These are phyloP conservation scores for Cercospora zeina DNA, from an alignment of 2,329 filamentous ascomycete genomes.

Conservation along the genomic window DNA sequence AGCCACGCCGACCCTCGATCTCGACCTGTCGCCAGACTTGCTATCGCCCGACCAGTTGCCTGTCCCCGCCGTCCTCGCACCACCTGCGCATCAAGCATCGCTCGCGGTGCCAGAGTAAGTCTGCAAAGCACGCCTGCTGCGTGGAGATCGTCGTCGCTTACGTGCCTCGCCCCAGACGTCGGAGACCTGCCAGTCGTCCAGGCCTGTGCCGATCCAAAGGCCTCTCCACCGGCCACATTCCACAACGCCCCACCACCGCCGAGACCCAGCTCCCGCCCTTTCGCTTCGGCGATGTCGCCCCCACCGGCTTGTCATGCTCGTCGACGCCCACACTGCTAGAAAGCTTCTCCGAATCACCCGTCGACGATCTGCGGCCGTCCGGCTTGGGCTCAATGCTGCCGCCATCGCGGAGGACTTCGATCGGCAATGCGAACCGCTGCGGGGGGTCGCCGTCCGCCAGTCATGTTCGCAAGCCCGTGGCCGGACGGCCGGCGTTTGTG, in stretches of 20 bases:
- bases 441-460: slow-evolving; percentile 73
- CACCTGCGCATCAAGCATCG: slow-evolving; percentile 28
- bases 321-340: slow-evolving; percentile 71
- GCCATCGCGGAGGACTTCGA: slow-evolving; percentile 66
- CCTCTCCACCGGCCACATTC: slow-evolving; percentile 66
- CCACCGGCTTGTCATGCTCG: slow-evolving; percentile 43
- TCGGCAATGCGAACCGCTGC: slow-evolving; percentile 59
- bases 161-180: slow-evolving; percentile 34
- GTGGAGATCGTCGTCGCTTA: slow-evolving; percentile 24
- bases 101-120: slow-evolving; percentile 39
- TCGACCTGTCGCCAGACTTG: slow-evolving; percentile 39
- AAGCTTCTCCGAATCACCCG: slow-evolving; percentile 78
- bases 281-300: slow-evolving; percentile 63
- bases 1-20: slow-evolving; percentile 46
- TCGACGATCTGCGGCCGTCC: slow-evolving; percentile 65
- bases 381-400: slow-evolving; percentile 55
- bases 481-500: slow-evolving; percentile 57
- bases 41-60: slow-evolving; percentile 37
- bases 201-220: slow-evolving; percentile 74
- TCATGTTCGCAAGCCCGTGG: slow-evolving; percentile 66
- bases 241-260: slow-evolving; percentile 57
- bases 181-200: slow-evolving; percentile 60
- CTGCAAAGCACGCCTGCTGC: slow-evolving; percentile 8
- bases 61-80: slow-evolving; percentile 24
- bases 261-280: slow-evolving; percentile 72